Evolutionary conservation across 352 stramenopile species (phyloP).

Genomic region (Achlya hypogyna): DNA sequence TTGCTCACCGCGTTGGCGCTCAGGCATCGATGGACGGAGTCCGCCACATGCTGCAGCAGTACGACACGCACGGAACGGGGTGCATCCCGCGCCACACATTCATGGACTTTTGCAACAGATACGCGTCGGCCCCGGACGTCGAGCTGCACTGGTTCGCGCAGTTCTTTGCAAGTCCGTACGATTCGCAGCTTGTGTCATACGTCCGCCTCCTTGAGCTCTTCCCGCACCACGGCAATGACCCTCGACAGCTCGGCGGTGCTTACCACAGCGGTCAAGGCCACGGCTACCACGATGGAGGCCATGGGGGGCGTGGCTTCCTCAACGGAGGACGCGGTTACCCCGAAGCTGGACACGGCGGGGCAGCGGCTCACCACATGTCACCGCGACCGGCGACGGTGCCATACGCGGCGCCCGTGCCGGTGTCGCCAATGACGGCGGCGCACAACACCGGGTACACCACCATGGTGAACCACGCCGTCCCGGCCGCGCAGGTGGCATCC

Average conservation of each 20-base stretch:
- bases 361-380: not conserved
- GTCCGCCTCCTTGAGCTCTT: slow-evolving; percentile 46
- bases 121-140: not conserved
- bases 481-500: not conserved
- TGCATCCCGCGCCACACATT: slow-evolving; percentile 36
- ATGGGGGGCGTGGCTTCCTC: no score
- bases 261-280: no score
- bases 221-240: not conserved
- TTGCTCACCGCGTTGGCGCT: slow-evolving; percentile 24
- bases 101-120: slow-evolving; percentile 22
- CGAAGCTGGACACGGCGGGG: no score
- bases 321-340: no score
- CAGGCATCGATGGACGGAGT: slow-evolving; percentile 26
- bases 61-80: slow-evolving; percentile 32
- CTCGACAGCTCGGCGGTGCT: no score
- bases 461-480: slow-evolving; percentile 16
- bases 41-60: slow-evolving; percentile 33
- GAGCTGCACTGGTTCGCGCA: slow-evolving; percentile 14
- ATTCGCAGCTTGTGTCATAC: slow-evolving; percentile 48
- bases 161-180: slow-evolving; percentile 36
- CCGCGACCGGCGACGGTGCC: not conserved
- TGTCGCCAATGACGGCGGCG: slow-evolving; percentile 2
- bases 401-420: not conserved
- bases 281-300: no score
- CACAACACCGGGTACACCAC: slow-evolving; percentile 9